Evolutionary conservation across 331 rosid genomes (phyloP).

Genomic region (Acacia concinna): DNA sequence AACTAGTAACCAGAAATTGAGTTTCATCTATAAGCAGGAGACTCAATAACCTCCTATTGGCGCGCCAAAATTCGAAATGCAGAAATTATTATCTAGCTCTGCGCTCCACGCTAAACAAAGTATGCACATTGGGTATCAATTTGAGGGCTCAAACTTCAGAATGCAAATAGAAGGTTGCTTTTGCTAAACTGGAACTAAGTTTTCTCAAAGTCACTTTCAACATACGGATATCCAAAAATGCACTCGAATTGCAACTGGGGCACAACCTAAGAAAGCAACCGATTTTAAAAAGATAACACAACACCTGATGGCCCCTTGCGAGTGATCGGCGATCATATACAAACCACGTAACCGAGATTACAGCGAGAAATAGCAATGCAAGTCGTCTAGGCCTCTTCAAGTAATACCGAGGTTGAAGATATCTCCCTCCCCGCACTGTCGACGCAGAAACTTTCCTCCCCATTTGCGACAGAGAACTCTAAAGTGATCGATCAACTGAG

Average conservation of each 20-base stretch:
- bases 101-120: neutral
- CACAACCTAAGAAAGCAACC: neutral
- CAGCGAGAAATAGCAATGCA: constrained; percentile 33
- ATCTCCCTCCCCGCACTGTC: constrained; percentile 32
- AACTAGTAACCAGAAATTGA: neutral
- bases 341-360: constrained; percentile 40
- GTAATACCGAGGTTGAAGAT: constrained; percentile 47
- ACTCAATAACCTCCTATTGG: neutral
- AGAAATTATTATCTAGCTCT: neutral
- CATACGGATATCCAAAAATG: neutral
- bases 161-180: neutral
- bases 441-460: constrained; percentile 41
- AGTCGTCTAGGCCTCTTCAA: constrained; percentile 45
- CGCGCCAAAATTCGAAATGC: neutral
- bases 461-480: constrained; percentile 25
- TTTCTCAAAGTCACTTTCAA: neutral
- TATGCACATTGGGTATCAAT: neutral
- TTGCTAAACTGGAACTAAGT: neutral
- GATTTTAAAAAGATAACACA: neutral
- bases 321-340: constrained; percentile 43
- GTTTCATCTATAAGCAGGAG: neutral
- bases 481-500: neutral
- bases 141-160: neutral
- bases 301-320: constrained; percentile 46
- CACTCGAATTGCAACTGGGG: neutral